phyloP scores from a whole-genome alignment of 768 basidiomycete genomes.

The Agrocybe praecox region DNA sequence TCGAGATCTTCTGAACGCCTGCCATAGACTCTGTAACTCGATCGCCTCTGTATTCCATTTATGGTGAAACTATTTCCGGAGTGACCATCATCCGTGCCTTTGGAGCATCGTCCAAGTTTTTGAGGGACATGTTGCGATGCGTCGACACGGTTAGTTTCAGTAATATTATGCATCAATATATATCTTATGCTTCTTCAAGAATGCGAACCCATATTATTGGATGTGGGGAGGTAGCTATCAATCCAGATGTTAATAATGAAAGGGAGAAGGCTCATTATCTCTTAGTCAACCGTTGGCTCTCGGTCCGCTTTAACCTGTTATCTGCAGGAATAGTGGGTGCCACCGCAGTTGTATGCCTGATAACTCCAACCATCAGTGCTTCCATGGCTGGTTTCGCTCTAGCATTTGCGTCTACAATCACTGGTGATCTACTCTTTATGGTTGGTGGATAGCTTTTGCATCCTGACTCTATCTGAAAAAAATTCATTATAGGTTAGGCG shows the following conservation, averaged over 20 bases:
- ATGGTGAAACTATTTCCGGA: conserved; percentile 46
- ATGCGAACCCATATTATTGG: conserved; percentile 83
- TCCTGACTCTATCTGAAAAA: background rate
- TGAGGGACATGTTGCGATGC: conserved; percentile 81
- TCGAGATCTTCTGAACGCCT: background rate
- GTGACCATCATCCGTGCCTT: conserved; percentile 71
- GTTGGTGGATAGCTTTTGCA: background rate
- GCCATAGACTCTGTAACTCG: conserved; percentile 34
- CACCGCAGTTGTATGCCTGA: conserved; percentile 73
- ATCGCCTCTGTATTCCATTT: conserved; percentile 45
- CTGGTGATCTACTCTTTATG: conserved; percentile 51
- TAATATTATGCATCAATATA: background rate
- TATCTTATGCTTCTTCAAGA: conserved; percentile 26
- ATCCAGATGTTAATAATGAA: background rate
- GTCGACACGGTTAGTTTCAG: conserved; percentile 71
- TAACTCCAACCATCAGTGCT: conserved; percentile 71
- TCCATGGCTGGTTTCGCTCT: conserved; percentile 86
- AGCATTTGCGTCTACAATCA: conserved; percentile 80
- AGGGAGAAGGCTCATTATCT: background rate
- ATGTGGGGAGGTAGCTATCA: conserved; percentile 74
- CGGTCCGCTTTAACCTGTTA: conserved; percentile 67
- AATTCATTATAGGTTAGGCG: conserved; percentile 53
- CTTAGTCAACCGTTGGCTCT: conserved; percentile 90
- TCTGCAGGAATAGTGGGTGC: conserved; percentile 72
- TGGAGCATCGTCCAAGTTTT: conserved; percentile 84